Conservation (phyloP, 1,284 basidiomycete genomes). For the Polyporus tsugae region DNA sequence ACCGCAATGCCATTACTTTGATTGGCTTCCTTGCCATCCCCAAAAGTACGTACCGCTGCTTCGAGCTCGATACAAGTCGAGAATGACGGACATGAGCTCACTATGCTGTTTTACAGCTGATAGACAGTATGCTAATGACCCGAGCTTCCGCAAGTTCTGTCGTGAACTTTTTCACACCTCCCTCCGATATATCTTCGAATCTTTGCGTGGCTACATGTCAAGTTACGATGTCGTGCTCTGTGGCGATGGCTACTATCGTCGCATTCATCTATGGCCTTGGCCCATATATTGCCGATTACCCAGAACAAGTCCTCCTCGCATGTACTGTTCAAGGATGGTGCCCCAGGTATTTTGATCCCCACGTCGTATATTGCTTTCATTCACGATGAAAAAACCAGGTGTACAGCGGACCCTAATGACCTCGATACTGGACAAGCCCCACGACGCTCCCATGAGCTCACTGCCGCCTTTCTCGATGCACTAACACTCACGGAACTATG, state of each 20-base stretch:
- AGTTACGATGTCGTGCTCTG: slow-evolving; percentile 15
- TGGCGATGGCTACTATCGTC: slow-evolving; percentile 22
- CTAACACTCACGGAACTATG: background rate
- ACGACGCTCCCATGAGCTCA: background rate
- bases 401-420: background rate
- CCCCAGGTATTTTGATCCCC: no score
- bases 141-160: slow-evolving; percentile 16
- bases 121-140: slow-evolving; percentile 4
- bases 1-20: slow-evolving; percentile 17
- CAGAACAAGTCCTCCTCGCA: slow-evolving; percentile 20
- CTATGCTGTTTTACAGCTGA: background rate
- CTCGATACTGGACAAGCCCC: slow-evolving; percentile 1
- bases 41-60: slow-evolving; percentile 20
- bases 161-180: slow-evolving; percentile 25
- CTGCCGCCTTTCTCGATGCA: background rate
- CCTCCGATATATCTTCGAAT: slow-evolving; percentile 16
- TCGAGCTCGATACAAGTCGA: no score
- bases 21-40: slow-evolving; percentile 32
- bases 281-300: slow-evolving; percentile 31
- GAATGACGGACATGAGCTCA: no score
- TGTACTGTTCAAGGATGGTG: slow-evolving; percentile 22
- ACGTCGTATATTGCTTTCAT: no score
- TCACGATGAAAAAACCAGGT: no score
- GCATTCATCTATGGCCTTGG: slow-evolving; percentile 27
- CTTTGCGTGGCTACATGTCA: slow-evolving; percentile 16